Evolutionary conservation across 371 early-diverging fungal genomes (phyloP).

Genomic region (Antonospora locustae): DNA sequence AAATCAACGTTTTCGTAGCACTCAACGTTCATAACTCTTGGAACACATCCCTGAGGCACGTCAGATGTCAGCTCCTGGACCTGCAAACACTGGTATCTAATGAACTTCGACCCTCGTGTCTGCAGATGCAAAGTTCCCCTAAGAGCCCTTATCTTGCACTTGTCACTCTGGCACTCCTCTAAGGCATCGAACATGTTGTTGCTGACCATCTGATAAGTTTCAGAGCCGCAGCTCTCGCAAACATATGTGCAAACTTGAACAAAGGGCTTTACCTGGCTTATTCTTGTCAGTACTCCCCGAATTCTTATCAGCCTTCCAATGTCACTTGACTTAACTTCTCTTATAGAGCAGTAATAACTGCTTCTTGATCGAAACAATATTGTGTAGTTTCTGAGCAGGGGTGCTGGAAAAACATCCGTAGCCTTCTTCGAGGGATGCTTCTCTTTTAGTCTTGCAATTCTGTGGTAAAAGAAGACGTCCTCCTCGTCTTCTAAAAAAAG

Average conservation of each 20-base stretch:
- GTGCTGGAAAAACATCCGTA: conserved; percentile 40
- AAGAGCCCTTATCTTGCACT: conserved; percentile 66
- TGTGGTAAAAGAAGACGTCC: conserved; percentile 52
- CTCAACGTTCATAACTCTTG: conserved; percentile 77
- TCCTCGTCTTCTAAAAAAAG: conserved; percentile 29
- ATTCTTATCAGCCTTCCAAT: conserved; percentile 76
- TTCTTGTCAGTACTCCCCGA: conserved; percentile 83
- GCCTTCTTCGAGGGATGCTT: conserved; percentile 43
- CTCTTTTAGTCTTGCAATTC: conserved; percentile 50
- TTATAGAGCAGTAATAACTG: conserved; percentile 56
- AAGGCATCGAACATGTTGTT: conserved; percentile 62
- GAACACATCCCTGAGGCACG: conserved; percentile 92
- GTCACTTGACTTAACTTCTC: conserved; percentile 65
- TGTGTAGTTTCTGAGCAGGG: conserved; percentile 47
- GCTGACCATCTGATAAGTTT: conserved; percentile 80
- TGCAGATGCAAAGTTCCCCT: conserved; percentile 77
- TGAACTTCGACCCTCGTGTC: conserved; percentile 78
- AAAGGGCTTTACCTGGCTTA: conserved; percentile 82
- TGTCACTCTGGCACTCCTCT: conserved; percentile 68
- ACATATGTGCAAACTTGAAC: conserved; percentile 74
- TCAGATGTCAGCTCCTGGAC: conserved; percentile 63
- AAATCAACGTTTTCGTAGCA: conserved; percentile 65
- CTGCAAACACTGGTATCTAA: conserved; percentile 42
- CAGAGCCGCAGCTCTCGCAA: conserved; percentile 86
- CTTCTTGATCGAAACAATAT: conserved; percentile 22